Evolutionary conservation across 148 eudicot genomes (phyloP).

Genomic region (Rhododendron ovatum): DNA sequence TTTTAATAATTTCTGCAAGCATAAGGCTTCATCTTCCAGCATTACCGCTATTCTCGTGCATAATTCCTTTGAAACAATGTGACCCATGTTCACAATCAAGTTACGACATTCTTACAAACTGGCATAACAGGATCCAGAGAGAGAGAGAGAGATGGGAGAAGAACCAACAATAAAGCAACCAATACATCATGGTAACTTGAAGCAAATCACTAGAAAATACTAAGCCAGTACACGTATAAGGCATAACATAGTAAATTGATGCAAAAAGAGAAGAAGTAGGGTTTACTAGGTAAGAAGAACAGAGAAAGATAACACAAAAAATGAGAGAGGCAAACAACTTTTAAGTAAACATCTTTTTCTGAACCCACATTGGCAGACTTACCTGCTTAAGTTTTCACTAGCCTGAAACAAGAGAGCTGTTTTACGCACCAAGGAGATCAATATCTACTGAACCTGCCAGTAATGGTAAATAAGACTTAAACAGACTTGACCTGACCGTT

Average conservation of each 20-base stretch:
- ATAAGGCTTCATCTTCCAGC: neutral
- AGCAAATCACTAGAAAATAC: neutral
- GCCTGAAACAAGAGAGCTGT: neutral
- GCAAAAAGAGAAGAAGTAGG: neutral
- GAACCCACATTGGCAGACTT: neutral
- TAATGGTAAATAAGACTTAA: neutral
- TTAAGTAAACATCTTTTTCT: neutral
- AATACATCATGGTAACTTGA: neutral
- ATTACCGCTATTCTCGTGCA: neutral
- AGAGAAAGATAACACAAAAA: neutral
- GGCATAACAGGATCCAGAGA: neutral
- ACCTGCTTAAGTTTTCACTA: neutral
- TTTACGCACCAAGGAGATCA: neutral
- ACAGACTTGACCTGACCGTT: neutral
- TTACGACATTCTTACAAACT: neutral
- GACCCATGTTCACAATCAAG: neutral
- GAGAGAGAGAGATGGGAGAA: neutral
- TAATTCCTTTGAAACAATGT: neutral
- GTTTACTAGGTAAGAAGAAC: neutral
- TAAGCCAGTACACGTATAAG: neutral
- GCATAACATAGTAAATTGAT: neutral
- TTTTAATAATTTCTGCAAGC: neutral
- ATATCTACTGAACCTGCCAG: slow-evolving; percentile 1
- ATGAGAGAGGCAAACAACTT: neutral
- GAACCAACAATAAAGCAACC: neutral